phyloP scores from a whole-genome alignment of 352 stramenopile species.

The Pythium biforme region DNA sequence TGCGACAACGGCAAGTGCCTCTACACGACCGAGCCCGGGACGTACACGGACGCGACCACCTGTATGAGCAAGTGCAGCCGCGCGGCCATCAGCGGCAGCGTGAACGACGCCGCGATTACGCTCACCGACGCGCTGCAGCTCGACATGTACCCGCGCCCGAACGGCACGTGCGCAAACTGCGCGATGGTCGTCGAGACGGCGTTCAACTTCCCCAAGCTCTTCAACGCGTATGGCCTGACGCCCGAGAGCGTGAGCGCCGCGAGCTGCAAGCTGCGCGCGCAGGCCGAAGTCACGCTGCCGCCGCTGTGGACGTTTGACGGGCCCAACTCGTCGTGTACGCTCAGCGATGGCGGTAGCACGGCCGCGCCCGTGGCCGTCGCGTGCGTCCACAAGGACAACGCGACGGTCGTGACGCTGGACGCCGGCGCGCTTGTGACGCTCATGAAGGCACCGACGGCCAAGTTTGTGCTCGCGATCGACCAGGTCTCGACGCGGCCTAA shows the following conservation, averaged over 20 bases:
- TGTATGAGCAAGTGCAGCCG: conserved; percentile 50
- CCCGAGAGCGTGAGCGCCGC: conserved; percentile 31
- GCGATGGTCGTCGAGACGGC: conserved; percentile 47
- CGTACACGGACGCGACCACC: conserved; percentile 41
- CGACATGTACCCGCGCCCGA: conserved; percentile 45
- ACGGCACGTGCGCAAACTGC: conserved; percentile 74
- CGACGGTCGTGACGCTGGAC: conserved; percentile 48
- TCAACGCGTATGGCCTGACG: conserved; percentile 62
- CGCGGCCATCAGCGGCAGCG: conserved; percentile 40
- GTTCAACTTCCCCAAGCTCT: conserved; percentile 76
- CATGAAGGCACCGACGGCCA: conserved; percentile 29
- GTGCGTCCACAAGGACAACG: conserved; percentile 56
- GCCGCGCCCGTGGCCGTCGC: conserved; percentile 28
- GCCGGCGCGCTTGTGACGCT: conserved; percentile 35
- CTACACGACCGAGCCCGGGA: conserved; percentile 23
- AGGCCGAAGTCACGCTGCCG: conserved; percentile 54
- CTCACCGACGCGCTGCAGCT: conserved; percentile 55
- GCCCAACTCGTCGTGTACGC: conserved; percentile 12
- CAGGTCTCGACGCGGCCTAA: conserved; percentile 55
- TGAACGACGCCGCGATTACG: conserved; percentile 26
- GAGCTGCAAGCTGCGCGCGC: conserved; percentile 47
- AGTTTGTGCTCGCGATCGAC: conserved; percentile 56
- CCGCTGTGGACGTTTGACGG: conserved; percentile 41
- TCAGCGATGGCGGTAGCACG: conserved; percentile 33
- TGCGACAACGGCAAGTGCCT: conserved; percentile 50